Conservation (phyloP, 495 filamentous ascomycete genomes). For the Neurospora sublineolata region DNA sequence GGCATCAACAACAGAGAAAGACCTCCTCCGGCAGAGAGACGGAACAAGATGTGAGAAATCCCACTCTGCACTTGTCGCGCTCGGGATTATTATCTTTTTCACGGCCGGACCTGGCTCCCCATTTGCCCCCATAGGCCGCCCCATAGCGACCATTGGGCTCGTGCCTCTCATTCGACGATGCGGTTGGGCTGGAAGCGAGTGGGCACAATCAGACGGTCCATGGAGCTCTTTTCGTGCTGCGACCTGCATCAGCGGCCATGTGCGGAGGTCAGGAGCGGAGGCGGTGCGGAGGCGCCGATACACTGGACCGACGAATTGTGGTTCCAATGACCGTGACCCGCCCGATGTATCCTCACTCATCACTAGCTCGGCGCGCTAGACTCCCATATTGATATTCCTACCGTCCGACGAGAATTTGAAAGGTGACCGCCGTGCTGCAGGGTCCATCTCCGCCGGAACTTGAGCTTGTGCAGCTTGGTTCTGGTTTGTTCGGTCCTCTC, state of each 20-base stretch:
- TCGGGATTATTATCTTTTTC: conserved; percentile 19
- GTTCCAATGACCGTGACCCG: not conserved
- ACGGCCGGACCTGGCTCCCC: not conserved
- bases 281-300: not conserved
- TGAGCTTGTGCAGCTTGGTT: not conserved
- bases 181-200: conserved; percentile 7
- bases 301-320: conserved; percentile 1
- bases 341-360: not conserved
- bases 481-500: not conserved
- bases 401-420: conserved; percentile 6
- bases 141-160: conserved; percentile 13
- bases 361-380: conserved; percentile 13
- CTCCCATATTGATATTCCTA: not conserved
- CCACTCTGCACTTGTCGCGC: conserved; percentile 1
- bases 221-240: not conserved
- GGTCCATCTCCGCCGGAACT: conserved; percentile 3
- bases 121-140: not conserved
- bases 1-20: not conserved
- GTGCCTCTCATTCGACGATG: conserved; percentile 18
- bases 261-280: conserved; percentile 5
- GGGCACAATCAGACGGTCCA: conserved; percentile 3
- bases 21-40: not conserved
- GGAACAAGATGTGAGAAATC: not conserved
- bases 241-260: conserved; percentile 9
- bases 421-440: conserved; percentile 17